phyloP scores from a whole-genome alignment of 2,329 filamentous ascomycete genomes.

The Didymella glomerata region DNA sequence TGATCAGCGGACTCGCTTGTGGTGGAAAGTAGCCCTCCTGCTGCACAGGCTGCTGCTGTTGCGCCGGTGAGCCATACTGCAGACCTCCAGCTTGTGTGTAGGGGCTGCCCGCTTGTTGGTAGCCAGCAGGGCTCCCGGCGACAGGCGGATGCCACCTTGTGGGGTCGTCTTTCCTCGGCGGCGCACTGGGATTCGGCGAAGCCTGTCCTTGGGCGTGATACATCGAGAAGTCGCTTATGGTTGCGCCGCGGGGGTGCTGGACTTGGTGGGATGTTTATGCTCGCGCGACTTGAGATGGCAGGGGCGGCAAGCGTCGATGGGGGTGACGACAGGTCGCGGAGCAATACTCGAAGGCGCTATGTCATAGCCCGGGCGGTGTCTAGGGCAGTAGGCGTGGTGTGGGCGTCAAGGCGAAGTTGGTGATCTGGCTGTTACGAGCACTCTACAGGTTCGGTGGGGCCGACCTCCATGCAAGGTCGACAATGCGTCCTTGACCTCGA shows the following conservation, averaged over 20 bases:
- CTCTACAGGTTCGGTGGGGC: slow-evolving; percentile 28
- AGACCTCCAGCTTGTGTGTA: slow-evolving; percentile 40
- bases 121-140: slow-evolving; percentile 55
- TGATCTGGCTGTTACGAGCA: slow-evolving; percentile 43
- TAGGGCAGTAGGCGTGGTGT: slow-evolving; percentile 19
- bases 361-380: slow-evolving; percentile 30
- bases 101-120: slow-evolving; percentile 53
- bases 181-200: slow-evolving; percentile 39
- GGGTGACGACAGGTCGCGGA: slow-evolving; percentile 21
- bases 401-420: slow-evolving; percentile 33
- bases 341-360: slow-evolving; percentile 29
- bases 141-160: slow-evolving; percentile 53
- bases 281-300: slow-evolving; percentile 2
- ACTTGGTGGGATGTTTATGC: slow-evolving; percentile 13
- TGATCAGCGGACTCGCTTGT: slow-evolving; percentile 39
- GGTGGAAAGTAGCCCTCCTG: slow-evolving; percentile 55
- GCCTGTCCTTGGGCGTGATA: slow-evolving; percentile 48
- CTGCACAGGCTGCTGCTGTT: slow-evolving; percentile 39
- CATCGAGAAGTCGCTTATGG: slow-evolving; percentile 50
- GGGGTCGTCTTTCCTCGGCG: slow-evolving; percentile 40
- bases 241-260: slow-evolving; percentile 38
- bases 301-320: not conserved
- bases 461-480: slow-evolving; percentile 11
- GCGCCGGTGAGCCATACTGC: slow-evolving; percentile 41
- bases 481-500: not conserved